Base-by-base conservation (phyloP, 768 basidiomycete genomes). In the Tubosaeta sp. region DNA sequence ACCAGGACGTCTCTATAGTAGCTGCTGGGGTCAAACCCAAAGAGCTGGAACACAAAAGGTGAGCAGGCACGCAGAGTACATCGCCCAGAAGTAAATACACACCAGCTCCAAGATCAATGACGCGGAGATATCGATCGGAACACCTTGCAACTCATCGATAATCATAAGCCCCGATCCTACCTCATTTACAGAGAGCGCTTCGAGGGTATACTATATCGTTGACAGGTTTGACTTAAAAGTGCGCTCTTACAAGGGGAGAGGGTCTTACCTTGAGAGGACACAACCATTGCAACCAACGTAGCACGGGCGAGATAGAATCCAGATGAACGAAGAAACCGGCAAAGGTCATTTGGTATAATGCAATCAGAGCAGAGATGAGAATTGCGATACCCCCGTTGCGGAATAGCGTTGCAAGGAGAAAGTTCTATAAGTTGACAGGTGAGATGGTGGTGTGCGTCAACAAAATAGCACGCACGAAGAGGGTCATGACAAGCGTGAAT, bases 251-350 rank as follows among this genome's bases (percentile, higher is more conserved):
- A 16, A 8, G 13, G 21, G 3, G 16, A n/a, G 10, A n/a, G 10
- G 16, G 41, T 34, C 56, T 16, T 39, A 69, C 66, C 67, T 92
- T 92, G 42, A 93, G 76, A 34, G 90, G 88, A 48, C 87, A 87
- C 51, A 94, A 59, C 86, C 91, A 97, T 62, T 94, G 87, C 47
- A 97, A 73, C 94, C 94, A 98, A 14, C 94, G 80, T 1, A 98
- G 77, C 2, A 94, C 91, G 2, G 90, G 88, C 4, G 94, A 93
- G 52, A 98, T 95, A 52, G 78, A 74, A 54, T 72, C 69, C 50
- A 95, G 76, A 65, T 95, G 90, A 46, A 95, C 90, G 65, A 96
- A 96, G 75, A 95, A 97, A 13, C 91, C 91, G 1, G 91, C 90
- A 57, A 78, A 91, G 0, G 89, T 91, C 87, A 90, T 89, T 63